phyloP scores from a whole-genome alignment of 352 stramenopile genomes.

The Elongisporangium prolatum region DNA sequence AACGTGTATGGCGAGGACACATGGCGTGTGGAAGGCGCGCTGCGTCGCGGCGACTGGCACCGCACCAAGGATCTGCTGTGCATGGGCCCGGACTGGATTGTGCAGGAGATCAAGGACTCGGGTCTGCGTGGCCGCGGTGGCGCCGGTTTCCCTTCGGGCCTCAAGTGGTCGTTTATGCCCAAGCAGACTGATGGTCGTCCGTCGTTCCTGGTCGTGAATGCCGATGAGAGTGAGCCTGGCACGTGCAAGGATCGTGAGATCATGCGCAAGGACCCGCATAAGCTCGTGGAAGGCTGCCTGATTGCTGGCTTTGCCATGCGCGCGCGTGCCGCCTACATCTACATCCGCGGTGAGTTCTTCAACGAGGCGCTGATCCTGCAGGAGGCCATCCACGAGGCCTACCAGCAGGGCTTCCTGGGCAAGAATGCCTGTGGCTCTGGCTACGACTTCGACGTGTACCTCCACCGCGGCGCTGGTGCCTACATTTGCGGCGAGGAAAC shows the following conservation, averaged over 20 bases:
- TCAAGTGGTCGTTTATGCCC: conserved; percentile 99
- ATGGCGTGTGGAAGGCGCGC: conserved; percentile 78
- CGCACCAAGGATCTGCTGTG: conserved; percentile 96
- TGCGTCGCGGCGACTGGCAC: conserved; percentile 96
- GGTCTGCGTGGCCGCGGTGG: conserved; percentile 96
- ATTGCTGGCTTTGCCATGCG: conserved; percentile 98
- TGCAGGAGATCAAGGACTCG: conserved; percentile 99
- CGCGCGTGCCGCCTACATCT: conserved; percentile 98
- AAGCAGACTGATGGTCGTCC: conserved; percentile 98
- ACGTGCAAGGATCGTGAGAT: conserved; percentile 99
- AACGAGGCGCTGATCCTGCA: conserved; percentile 98
- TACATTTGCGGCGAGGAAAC: conserved; percentile 99
- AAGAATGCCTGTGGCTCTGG: conserved; percentile 96
- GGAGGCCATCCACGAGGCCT: conserved; percentile 99
- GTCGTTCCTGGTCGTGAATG: conserved; percentile 99
- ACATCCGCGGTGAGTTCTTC: conserved; percentile 99
- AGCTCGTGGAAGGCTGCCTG: conserved; percentile 98
- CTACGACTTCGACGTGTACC: conserved; percentile 99
- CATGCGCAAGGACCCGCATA: conserved; percentile 99
- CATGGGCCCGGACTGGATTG: conserved; percentile 99
- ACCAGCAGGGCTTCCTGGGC: conserved; percentile 94
- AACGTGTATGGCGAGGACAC: conserved; percentile 98
- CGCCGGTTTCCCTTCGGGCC: conserved; percentile 97
- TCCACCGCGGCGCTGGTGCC: conserved; percentile 97
- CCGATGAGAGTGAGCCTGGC: conserved; percentile 98